Evolutionary conservation across 352 stramenopile species (phyloP).

Genomic region (Pythium coloratum): DNA sequence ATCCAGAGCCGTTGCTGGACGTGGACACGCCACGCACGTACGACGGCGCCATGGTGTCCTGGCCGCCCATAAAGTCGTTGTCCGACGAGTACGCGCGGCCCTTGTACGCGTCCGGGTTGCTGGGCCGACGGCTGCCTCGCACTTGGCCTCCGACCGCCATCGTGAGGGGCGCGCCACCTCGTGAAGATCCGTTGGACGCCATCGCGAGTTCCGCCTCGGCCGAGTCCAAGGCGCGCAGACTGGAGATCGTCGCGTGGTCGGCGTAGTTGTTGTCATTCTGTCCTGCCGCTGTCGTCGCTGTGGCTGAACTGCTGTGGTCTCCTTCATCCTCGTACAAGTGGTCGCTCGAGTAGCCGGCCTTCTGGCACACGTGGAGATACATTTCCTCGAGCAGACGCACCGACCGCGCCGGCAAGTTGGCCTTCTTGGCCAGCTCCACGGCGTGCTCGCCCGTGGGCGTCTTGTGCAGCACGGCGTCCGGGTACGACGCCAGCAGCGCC

Average conservation of each 20-base stretch:
- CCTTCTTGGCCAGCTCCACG: conserved; percentile 69
- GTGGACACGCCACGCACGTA: conserved; percentile 27
- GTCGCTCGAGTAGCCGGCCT: conserved; percentile 54
- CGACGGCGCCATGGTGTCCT: conserved; percentile 19
- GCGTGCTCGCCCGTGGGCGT: conserved; percentile 71
- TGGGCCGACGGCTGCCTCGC: conserved; percentile 28
- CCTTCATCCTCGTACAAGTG: conserved; percentile 51
- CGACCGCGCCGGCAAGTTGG: conserved; percentile 52
- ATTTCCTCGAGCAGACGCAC: conserved; percentile 84
- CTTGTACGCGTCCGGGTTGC: conserved; percentile 48
- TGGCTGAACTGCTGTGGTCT: background rate
- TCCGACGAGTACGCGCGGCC: conserved; percentile 67
- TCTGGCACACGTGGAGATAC: conserved; percentile 83
- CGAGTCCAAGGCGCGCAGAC: conserved; percentile 14
- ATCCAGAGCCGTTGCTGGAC: conserved; percentile 22
- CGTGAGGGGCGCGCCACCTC: background rate
- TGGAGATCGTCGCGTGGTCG: background rate
- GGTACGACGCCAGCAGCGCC: conserved; percentile 77
- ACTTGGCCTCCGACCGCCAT: background rate
- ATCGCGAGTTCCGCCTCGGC: conserved; percentile 8
- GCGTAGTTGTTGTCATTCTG: background rate
- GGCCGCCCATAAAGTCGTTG: conserved; percentile 35
- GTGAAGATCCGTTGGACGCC: background rate
- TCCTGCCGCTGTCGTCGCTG: background rate
- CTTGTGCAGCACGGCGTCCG: conserved; percentile 80